Conservation (phyloP, 371 early-diverging fungal species). For the Syncephalastrum contaminatum region DNA sequence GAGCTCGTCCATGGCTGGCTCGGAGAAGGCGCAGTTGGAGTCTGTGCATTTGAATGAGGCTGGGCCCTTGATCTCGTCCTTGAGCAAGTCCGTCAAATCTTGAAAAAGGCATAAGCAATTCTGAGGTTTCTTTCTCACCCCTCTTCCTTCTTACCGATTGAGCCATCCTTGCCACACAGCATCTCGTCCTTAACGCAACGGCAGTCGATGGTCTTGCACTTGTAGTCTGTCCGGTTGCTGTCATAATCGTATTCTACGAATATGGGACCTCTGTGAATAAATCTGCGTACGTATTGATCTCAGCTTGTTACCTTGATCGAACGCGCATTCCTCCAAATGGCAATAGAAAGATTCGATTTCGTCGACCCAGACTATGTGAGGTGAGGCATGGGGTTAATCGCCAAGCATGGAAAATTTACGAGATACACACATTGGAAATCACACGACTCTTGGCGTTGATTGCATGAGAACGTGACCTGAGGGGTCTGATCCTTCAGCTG, state of each 20-base stretch:
- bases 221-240: constrained; percentile 52
- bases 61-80: constrained; percentile 75
- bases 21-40: constrained; percentile 67
- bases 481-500: constrained; percentile 61
- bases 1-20: constrained; percentile 75
- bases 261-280: not conserved
- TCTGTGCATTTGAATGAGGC: constrained; percentile 67
- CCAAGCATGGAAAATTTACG: not conserved
- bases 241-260: constrained; percentile 46
- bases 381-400: not conserved
- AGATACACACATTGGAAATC: constrained; percentile 65
- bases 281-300: not conserved
- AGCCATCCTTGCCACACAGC: constrained; percentile 78
- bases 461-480: constrained; percentile 73
- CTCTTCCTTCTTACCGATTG: constrained; percentile 52
- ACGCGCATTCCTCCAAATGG: constrained; percentile 62
- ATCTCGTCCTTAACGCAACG: constrained; percentile 72
- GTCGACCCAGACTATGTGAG: constrained; percentile 68
- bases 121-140: not conserved
- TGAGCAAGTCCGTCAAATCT: constrained; percentile 71
- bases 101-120: not conserved
- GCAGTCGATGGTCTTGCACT: constrained; percentile 69
- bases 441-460: constrained; percentile 52
- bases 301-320: constrained; percentile 47
- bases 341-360: constrained; percentile 80